phyloP scores from a whole-genome alignment of 139 green algal species.

The Astrephomene gubernaculifera region DNA sequence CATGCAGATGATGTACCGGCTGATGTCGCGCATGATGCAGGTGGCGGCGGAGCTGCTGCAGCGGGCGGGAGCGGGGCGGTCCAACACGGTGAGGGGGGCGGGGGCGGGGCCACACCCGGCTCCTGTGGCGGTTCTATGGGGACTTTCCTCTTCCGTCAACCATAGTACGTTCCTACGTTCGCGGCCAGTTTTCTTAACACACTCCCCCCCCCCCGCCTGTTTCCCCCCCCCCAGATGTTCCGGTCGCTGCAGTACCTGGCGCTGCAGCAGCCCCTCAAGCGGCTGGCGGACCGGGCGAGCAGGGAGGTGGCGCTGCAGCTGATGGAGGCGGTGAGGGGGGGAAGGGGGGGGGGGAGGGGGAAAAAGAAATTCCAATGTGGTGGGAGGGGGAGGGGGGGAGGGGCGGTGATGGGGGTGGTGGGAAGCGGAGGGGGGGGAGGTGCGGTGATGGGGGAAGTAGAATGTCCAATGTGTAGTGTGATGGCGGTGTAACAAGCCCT shows the following conservation, averaged over 20 bases:
- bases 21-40: background rate
- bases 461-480: too few relatives aligned
- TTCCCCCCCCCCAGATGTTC: background rate
- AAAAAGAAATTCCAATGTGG: too few relatives aligned
- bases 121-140: too few relatives aligned
- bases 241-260: background rate
- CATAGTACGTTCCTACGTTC: too few relatives aligned
- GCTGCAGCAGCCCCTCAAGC: background rate
- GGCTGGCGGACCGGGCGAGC: background rate
- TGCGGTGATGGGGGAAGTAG: too few relatives aligned
- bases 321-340: conserved; percentile 1
- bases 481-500: too few relatives aligned
- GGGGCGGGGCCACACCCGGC: too few relatives aligned
- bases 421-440: too few relatives aligned
- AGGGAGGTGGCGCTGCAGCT: background rate
- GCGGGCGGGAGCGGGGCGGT: background rate
- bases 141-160: too few relatives aligned
- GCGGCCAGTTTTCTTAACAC: background rate
- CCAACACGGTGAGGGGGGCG: background rate
- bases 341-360: too few relatives aligned
- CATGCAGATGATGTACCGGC: background rate
- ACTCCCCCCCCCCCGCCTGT: background rate
- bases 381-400: too few relatives aligned
- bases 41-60: background rate
- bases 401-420: too few relatives aligned